A percentile compares a stretch with the other conserved stretches of the same genome.
These are phyloP conservation scores for Apiospora malaysiana DNA, from an alignment of 2,329 filamentous ascomycete genomes.

Conservation along the genomic window DNA sequence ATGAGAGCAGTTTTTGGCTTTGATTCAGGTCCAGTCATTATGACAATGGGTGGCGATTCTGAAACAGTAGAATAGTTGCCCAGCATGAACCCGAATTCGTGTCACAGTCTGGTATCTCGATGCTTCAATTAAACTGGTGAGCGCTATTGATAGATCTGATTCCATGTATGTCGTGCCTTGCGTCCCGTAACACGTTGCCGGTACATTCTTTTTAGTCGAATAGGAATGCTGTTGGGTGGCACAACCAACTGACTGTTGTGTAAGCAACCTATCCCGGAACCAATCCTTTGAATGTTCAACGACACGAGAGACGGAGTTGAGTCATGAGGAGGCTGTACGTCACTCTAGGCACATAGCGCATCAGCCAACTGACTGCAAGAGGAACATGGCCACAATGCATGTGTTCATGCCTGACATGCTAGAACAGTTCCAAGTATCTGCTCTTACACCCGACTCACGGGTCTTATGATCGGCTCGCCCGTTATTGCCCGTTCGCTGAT, in stretches of 20 bases:
- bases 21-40: constrained; percentile 2
- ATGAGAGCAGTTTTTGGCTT: not conserved
- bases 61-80: constrained; percentile 16
- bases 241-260: constrained; percentile 10
- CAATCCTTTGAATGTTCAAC: not conserved
- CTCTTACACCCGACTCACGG: not conserved
- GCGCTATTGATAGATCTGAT: constrained; percentile 17
- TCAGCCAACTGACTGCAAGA: not conserved
- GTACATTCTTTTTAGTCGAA: not conserved
- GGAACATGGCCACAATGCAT: not conserved
- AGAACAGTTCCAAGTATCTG: not conserved
- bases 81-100: constrained; percentile 18
- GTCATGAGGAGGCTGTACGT: not conserved
- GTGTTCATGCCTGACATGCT: not conserved
- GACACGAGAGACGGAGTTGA: not conserved
- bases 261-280: not conserved
- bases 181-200: constrained; percentile 3
- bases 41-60: not conserved
- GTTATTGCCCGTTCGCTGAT: not conserved
- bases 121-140: constrained; percentile 1
- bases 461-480: not conserved
- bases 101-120: constrained; percentile 14
- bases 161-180: constrained; percentile 16
- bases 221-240: not conserved
- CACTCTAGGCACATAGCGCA: not conserved